A percentile compares a stretch with the other conserved stretches of the same genome.
Conservation (phyloP, 768 basidiomycete genomes). For the Serendipita vermifera region DNA sequence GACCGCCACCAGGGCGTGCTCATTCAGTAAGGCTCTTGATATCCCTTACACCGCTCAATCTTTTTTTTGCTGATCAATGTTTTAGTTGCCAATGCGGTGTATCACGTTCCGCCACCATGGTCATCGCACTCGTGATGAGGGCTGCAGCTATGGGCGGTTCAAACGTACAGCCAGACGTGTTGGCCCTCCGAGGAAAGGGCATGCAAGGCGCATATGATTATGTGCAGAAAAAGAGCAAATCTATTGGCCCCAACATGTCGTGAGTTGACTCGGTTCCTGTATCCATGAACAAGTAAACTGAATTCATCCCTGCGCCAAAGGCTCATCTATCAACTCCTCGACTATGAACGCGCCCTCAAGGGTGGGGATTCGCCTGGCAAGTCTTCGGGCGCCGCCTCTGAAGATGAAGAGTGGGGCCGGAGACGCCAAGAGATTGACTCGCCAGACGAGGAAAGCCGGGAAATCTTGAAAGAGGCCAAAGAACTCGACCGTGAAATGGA, state of each 20-base stretch:
- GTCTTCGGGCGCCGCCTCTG: constrained; percentile 42
- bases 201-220: constrained; percentile 85
- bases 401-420: constrained; percentile 74
- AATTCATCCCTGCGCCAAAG: constrained; percentile 29
- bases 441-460: constrained; percentile 39
- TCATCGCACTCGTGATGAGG: constrained; percentile 87
- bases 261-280: constrained; percentile 33
- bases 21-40: constrained; percentile 53
- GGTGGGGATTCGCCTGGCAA: constrained; percentile 37
- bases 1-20: constrained; percentile 66
- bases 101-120: constrained; percentile 77
- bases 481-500: constrained; percentile 83
- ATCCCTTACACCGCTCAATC: constrained; percentile 10
- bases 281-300: constrained; percentile 11
- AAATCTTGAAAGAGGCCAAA: constrained; percentile 63
- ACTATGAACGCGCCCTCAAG: constrained; percentile 70
- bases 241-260: constrained; percentile 91
- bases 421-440: constrained; percentile 50
- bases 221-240: constrained; percentile 79
- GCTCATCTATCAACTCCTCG: constrained; percentile 84
- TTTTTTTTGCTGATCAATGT: constrained; percentile 12
- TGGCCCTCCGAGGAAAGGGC: constrained; percentile 50
- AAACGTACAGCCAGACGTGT: constrained; percentile 58
- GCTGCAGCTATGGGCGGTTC: constrained; percentile 62
- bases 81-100: constrained; percentile 85